phyloP scores from a whole-genome alignment of 495 filamentous ascomycete species.

The Xylaria bambusicola region DNA sequence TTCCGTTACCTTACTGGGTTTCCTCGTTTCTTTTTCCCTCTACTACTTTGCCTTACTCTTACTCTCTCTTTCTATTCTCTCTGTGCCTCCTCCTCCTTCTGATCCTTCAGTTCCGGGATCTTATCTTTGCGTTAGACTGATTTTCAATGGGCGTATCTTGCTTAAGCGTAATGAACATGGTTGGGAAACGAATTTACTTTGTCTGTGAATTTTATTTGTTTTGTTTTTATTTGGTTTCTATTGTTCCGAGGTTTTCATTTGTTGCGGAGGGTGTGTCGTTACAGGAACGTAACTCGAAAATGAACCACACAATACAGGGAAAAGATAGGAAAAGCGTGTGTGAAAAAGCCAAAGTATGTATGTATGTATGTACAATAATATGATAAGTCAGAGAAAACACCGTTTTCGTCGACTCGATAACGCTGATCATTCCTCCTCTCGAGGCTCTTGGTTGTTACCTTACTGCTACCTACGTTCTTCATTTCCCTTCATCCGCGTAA shows the following conservation, averaged over 20 bases:
- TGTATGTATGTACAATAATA: slow-evolving; percentile 15
- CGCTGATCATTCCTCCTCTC: slow-evolving; percentile 19
- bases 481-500: too few relatives aligned
- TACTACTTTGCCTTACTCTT: slow-evolving; percentile 15
- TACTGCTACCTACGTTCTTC: too few relatives aligned
- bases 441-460: too few relatives aligned
- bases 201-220: too few relatives aligned
- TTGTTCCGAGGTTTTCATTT: too few relatives aligned
- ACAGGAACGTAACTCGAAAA: slow-evolving; percentile 1
- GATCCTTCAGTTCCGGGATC: slow-evolving; percentile 5
- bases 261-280: slow-evolving; percentile 11
- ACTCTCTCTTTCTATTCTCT: slow-evolving; percentile 21
- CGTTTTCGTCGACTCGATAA: slow-evolving; percentile 4
- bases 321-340: neutral
- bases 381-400: neutral
- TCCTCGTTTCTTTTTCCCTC: neutral
- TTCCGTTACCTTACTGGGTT: neutral
- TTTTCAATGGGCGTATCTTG: slow-evolving; percentile 44
- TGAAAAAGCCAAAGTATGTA: slow-evolving; percentile 15
- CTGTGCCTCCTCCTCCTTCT: too few relatives aligned
- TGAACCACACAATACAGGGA: neutral
- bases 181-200: too few relatives aligned
- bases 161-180: slow-evolving; percentile 19
- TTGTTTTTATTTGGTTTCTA: too few relatives aligned
- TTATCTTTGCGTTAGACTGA: slow-evolving; percentile 34